Conservation (phyloP, 1,284 basidiomycete genomes). For the Ustilago hordei region DNA sequence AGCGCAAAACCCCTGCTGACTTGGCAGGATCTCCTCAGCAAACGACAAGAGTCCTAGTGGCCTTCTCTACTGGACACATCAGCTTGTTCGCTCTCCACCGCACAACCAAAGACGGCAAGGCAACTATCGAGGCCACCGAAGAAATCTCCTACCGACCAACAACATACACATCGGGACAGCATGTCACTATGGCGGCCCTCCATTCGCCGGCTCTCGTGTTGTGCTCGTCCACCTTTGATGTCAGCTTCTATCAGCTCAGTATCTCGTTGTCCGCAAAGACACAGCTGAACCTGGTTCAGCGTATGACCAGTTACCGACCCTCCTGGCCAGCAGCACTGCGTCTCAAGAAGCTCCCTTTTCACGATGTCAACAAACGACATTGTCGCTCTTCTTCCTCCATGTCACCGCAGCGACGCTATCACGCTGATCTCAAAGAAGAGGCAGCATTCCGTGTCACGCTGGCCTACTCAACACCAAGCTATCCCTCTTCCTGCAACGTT, state of each 20-base stretch:
- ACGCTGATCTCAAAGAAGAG: neutral
- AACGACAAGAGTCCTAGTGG: conserved; percentile 44
- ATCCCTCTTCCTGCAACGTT: conserved; percentile 62
- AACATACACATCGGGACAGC: neutral
- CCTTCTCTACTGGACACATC: conserved; percentile 63
- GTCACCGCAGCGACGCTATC: neutral
- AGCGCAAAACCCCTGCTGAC: conserved; percentile 9
- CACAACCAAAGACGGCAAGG: neutral
- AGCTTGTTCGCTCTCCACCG: conserved; percentile 54
- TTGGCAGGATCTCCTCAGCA: neutral
- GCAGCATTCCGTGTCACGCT: conserved; percentile 55
- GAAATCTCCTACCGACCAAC: conserved; percentile 20
- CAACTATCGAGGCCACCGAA: conserved; percentile 11
- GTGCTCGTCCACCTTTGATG: conserved; percentile 53
- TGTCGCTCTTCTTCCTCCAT: conserved; percentile 2
- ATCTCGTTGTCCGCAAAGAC: neutral
- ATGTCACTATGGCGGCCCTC: conserved; percentile 47
- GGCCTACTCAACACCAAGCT: conserved; percentile 64
- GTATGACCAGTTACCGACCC: conserved; percentile 40
- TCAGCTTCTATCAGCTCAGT: conserved; percentile 52
- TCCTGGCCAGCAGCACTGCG: conserved; percentile 53
- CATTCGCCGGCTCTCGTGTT: conserved; percentile 63
- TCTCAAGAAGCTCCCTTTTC: conserved; percentile 50
- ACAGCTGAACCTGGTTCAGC: conserved; percentile 14
- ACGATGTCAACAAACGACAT: conserved; percentile 32